A percentile compares a stretch with the other conserved stretches of the same genome.
Conservation (phyloP, 495 filamentous ascomycete genomes). For the Xylaria bambusicola region DNA sequence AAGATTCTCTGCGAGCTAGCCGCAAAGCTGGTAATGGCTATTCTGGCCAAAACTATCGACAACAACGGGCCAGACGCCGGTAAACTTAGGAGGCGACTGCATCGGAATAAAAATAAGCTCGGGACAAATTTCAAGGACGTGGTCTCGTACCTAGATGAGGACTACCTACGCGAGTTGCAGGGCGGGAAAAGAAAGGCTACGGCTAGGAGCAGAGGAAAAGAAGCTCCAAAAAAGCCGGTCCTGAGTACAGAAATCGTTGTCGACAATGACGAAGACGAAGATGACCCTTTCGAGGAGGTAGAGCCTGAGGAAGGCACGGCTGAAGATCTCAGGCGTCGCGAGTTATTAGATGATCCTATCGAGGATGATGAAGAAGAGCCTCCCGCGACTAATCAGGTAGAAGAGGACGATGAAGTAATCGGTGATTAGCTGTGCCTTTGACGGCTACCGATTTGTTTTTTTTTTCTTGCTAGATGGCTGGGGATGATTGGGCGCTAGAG, state of each 20-base stretch:
- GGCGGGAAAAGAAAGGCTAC: slow-evolving; percentile 47
- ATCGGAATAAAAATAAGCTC: slow-evolving; percentile 65
- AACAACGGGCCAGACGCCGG: slow-evolving; percentile 57
- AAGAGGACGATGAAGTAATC: slow-evolving; percentile 68
- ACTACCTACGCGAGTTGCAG: slow-evolving; percentile 41
- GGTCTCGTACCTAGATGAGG: slow-evolving; percentile 69
- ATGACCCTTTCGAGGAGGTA: slow-evolving; percentile 52
- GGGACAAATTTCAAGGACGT: slow-evolving; percentile 78
- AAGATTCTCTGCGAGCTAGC: slow-evolving; percentile 81
- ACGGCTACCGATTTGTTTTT: slow-evolving; percentile 3
- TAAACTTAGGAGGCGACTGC: slow-evolving; percentile 62
- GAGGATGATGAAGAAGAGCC: slow-evolving; percentile 52
- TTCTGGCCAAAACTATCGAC: slow-evolving; percentile 74
- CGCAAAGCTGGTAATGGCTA: slow-evolving; percentile 76
- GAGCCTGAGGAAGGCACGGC: slow-evolving; percentile 54
- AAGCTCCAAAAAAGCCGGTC: slow-evolving; percentile 41
- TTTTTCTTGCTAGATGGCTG: neutral
- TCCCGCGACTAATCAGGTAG: slow-evolving; percentile 36
- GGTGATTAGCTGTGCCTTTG: slow-evolving; percentile 57
- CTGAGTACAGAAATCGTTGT: slow-evolving; percentile 49
- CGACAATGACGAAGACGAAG: slow-evolving; percentile 55
- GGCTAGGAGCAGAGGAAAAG: slow-evolving; percentile 51
- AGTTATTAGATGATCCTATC: slow-evolving; percentile 56
- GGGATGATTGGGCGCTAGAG: neutral
- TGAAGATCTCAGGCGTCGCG: slow-evolving; percentile 64